A percentile compares a stretch with the other conserved stretches of the same genome.
Evolutionary conservation across 768 basidiomycete genomes (phyloP).

Genomic region (Kwoniella shandongensis): DNA sequence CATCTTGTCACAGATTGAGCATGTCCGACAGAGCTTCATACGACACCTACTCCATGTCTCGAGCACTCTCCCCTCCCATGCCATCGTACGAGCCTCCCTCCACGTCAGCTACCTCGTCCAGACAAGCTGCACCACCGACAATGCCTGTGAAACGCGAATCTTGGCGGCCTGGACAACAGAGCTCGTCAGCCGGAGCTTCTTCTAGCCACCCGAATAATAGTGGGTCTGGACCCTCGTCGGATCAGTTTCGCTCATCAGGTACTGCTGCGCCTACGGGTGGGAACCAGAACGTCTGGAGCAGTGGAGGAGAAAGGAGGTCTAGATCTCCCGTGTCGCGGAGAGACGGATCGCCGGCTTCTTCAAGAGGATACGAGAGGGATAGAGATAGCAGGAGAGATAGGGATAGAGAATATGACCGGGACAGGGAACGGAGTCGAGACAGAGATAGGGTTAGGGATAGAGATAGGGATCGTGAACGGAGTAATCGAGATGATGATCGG

Average conservation of each 20-base stretch:
- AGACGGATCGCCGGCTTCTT: conserved; percentile 4
- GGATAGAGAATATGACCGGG: background rate
- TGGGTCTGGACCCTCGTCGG: too few relatives aligned
- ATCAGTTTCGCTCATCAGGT: background rate
- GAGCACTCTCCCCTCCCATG: conserved; percentile 12
- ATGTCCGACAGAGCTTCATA: too few relatives aligned
- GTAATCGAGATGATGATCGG: conserved; percentile 11
- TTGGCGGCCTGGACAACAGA: conserved; percentile 32
- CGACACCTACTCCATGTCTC: conserved; percentile 6
- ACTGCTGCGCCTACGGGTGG: too few relatives aligned
- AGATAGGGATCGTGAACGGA: conserved; percentile 7
- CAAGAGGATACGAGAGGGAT: conserved; percentile 8
- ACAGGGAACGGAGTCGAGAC: conserved; percentile 1
- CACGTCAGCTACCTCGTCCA: background rate
- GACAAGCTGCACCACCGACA: background rate
- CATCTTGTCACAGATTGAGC: too few relatives aligned
- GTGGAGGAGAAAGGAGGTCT: conserved; percentile 2
- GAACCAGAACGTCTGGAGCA: background rate
- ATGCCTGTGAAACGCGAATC: conserved; percentile 35
- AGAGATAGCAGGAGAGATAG: background rate
- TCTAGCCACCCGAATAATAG: too few relatives aligned
- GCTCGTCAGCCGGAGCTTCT: conserved; percentile 6
- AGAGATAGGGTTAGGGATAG: conserved; percentile 13
- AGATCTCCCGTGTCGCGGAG: background rate
- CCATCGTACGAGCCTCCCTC: conserved; percentile 15